A percentile compares a stretch with the other conserved stretches of the same genome.
Conservation (phyloP, 2,329 filamentous ascomycete genomes). For the Metarhizium guizhouense region DNA sequence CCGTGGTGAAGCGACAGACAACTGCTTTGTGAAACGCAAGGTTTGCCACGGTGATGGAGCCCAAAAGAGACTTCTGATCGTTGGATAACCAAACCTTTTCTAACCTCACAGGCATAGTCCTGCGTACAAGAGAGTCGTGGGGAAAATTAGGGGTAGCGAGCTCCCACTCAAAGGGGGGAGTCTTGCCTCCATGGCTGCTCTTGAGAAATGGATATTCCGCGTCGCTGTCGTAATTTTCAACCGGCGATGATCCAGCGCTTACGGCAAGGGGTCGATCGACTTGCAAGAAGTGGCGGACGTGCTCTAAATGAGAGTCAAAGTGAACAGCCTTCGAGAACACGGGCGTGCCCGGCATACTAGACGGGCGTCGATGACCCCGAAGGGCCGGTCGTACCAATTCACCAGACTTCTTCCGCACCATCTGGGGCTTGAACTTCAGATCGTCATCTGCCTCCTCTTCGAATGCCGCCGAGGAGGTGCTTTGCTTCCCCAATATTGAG, state of each 20-base stretch:
- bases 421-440: slow-evolving; percentile 63
- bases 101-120: slow-evolving; percentile 61
- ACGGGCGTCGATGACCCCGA: slow-evolving; percentile 69
- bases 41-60: slow-evolving; percentile 78
- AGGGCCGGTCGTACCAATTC: slow-evolving; percentile 91
- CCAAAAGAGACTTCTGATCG: slow-evolving; percentile 80
- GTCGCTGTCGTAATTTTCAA: slow-evolving; percentile 80
- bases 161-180: slow-evolving; percentile 71
- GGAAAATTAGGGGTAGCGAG: slow-evolving; percentile 81
- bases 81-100: slow-evolving; percentile 80
- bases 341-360: slow-evolving; percentile 94
- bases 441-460: slow-evolving; percentile 58
- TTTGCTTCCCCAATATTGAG: slow-evolving; percentile 34
- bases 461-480: slow-evolving; percentile 41
- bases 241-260: slow-evolving; percentile 86
- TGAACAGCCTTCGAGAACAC: slow-evolving; percentile 97
- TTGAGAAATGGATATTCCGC: slow-evolving; percentile 76
- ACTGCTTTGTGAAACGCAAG: slow-evolving; percentile 83
- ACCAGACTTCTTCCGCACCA: slow-evolving; percentile 97
- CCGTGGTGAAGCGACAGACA: slow-evolving; percentile 87
- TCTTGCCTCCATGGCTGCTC: slow-evolving; percentile 26
- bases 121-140: slow-evolving; percentile 40
- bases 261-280: slow-evolving; percentile 93
- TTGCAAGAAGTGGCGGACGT: slow-evolving; percentile 91
- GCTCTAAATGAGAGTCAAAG: slow-evolving; percentile 93